These are phyloP conservation scores for Aspergillus carlsbadensis DNA, from an alignment of 495 filamentous ascomycete genomes.

Conservation along the genomic window DNA sequence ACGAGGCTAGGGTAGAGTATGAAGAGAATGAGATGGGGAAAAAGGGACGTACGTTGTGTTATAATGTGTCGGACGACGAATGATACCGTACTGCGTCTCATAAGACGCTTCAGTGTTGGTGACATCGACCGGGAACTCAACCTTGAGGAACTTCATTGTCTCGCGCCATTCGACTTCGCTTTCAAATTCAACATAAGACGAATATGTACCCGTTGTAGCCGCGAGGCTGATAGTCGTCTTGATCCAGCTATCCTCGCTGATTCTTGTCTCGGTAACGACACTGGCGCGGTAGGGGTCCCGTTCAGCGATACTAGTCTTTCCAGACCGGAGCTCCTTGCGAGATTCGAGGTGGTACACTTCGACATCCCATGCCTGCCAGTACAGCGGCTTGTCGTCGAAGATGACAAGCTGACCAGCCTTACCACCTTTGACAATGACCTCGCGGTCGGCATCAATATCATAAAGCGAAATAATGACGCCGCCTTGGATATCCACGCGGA, in stretches of 20 bases:
- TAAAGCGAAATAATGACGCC: constrained; percentile 82
- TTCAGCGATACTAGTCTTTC: constrained; percentile 69
- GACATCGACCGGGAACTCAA: constrained; percentile 95
- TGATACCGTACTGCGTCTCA: constrained; percentile 90
- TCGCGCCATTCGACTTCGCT: constrained; percentile 92
- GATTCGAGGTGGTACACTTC: constrained; percentile 94
- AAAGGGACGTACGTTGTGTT: constrained; percentile 66
- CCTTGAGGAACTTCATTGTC: constrained; percentile 96
- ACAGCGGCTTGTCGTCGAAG: constrained; percentile 96
- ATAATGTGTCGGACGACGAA: constrained; percentile 88
- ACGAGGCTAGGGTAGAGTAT: background rate
- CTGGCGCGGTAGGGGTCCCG: constrained; percentile 71
- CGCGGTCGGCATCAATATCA: constrained; percentile 66
- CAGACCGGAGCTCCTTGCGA: constrained; percentile 66
- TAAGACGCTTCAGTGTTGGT: constrained; percentile 92
- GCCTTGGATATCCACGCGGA: constrained; percentile 66
- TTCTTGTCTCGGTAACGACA: constrained; percentile 76
- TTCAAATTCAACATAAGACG: constrained; percentile 72
- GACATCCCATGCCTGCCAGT: constrained; percentile 99
- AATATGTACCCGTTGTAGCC: constrained; percentile 60
- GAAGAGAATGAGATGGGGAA: background rate
- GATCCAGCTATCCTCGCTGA: constrained; percentile 84
- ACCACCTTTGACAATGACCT: constrained; percentile 73
- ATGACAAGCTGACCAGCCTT: constrained; percentile 92
- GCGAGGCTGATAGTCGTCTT: constrained; percentile 81